Evolutionary conservation across 306 rosid species (phyloP).

Genomic region (Cicer judaicum): DNA sequence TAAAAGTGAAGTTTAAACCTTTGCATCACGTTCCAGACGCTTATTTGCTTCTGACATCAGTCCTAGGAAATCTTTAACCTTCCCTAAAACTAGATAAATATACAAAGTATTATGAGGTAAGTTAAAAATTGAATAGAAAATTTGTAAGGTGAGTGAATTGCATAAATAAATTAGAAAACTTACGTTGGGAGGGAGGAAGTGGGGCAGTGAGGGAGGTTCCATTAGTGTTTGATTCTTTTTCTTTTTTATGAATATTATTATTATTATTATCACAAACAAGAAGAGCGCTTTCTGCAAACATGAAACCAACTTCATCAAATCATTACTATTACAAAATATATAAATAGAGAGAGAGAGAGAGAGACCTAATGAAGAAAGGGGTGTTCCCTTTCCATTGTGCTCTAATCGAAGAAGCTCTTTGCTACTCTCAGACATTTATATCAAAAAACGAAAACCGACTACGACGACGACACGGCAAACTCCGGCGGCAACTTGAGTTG

Average conservation of each 20-base stretch:
- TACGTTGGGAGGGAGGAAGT: constrained; percentile 66
- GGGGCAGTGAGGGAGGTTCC: constrained; percentile 52
- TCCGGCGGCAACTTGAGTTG: no score
- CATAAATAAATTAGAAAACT: neutral
- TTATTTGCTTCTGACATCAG: constrained; percentile 80
- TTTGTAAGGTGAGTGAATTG: no score
- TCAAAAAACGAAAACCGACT: no score
- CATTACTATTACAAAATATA: neutral
- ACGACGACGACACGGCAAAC: no score
- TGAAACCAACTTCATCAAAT: constrained; percentile 5
- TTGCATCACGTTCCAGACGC: constrained; percentile 59
- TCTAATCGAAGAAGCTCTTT: constrained; percentile 78
- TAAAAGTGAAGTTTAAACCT: constrained; percentile 59
- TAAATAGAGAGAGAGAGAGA: neutral
- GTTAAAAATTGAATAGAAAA: no score
- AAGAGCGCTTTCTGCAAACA: constrained; percentile 57
- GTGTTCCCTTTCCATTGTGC: constrained; percentile 46
- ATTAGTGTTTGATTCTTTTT: constrained; percentile 37
- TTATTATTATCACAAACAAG: constrained; percentile 48
- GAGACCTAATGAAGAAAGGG: constrained; percentile 62
- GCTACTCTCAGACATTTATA: constrained; percentile 53
- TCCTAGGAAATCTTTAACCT: constrained; percentile 66
- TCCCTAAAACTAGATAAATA: constrained; percentile 47
- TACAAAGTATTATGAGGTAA: constrained; percentile 9
- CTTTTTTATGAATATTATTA: constrained; percentile 1